phyloP scores from a whole-genome alignment of 2,329 filamentous ascomycete genomes.

The Pestalotiopsis sp. region DNA sequence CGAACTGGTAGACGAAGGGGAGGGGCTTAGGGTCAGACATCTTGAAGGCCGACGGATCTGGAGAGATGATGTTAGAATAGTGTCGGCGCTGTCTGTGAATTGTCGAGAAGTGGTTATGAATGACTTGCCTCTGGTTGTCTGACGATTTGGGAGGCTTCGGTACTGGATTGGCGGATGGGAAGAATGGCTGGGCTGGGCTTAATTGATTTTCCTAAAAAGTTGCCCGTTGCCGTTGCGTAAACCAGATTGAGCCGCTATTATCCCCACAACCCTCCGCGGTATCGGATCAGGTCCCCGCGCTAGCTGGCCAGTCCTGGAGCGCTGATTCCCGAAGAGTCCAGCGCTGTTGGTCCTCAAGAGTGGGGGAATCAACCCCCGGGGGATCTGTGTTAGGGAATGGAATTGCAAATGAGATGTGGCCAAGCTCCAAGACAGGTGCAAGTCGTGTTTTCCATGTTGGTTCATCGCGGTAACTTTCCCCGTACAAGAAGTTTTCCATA shows the following conservation, averaged over 20 bases:
- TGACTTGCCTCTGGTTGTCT: not conserved
- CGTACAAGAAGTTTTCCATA: not conserved
- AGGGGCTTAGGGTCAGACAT: conserved; percentile 75
- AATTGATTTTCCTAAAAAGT: conserved; percentile 6
- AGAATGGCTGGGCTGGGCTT: not conserved
- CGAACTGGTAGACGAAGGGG: conserved; percentile 93
- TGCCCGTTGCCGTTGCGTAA: conserved; percentile 4
- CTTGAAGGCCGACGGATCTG: conserved; percentile 30
- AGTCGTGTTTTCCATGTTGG: not conserved
- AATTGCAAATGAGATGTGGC: not conserved
- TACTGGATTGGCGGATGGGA: not conserved
- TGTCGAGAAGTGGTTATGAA: not conserved
- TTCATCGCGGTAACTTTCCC: not conserved
- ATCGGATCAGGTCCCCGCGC: conserved; percentile 5
- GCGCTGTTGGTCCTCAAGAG: not conserved
- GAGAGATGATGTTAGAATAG: not conserved
- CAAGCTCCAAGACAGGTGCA: not conserved
- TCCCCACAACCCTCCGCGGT: conserved; percentile 4
- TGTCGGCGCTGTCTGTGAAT: not conserved
- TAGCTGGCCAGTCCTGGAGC: not conserved
- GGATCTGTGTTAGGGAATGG: not conserved
- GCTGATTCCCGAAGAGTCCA: not conserved
- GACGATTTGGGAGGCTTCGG: not conserved
- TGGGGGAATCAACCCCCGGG: not conserved
- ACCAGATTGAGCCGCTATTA: conserved; percentile 3